These are phyloP conservation scores for Curvularia sp. DNA, from an alignment of 2,329 filamentous ascomycete species.

Conservation along the genomic window DNA sequence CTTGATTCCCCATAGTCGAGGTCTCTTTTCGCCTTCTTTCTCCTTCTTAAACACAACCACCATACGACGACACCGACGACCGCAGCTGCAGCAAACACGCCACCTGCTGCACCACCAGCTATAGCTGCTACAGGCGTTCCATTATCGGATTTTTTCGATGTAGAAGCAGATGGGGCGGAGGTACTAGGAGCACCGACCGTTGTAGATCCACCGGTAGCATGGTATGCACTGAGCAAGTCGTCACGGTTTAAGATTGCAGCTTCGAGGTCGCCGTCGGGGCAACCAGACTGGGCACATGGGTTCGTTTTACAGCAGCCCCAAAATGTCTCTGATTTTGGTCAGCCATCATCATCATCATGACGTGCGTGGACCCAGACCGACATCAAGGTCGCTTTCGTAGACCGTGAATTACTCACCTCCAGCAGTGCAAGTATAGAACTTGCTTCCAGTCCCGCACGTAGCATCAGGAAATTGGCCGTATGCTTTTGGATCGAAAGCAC, in stretches of 20 bases:
- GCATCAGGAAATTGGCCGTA: conserved; percentile 44
- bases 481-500: conserved; percentile 42
- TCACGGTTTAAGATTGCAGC: conserved; percentile 27
- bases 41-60: conserved; percentile 24
- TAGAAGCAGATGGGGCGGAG: neutral
- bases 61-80: conserved; percentile 28
- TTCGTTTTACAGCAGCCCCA: conserved; percentile 51
- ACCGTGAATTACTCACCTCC: conserved; percentile 8
- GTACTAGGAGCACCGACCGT: conserved; percentile 5
- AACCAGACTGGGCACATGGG: conserved; percentile 43
- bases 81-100: conserved; percentile 24
- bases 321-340: conserved; percentile 31
- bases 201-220: conserved; percentile 20
- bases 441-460: conserved; percentile 35
- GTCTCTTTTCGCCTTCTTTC: conserved; percentile 9
- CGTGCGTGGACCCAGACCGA: neutral
- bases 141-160: conserved; percentile 3
- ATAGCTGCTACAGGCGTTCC: conserved; percentile 29
- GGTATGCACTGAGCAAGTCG: conserved; percentile 24
- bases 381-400: neutral
- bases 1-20: neutral
- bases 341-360: neutral
- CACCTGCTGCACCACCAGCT: conserved; percentile 35
- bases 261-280: conserved; percentile 37
- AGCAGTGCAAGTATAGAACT: conserved; percentile 49